Base-by-base conservation (phyloP, 148 eudicot species). In the Hydrangea macrophylla region DNA sequence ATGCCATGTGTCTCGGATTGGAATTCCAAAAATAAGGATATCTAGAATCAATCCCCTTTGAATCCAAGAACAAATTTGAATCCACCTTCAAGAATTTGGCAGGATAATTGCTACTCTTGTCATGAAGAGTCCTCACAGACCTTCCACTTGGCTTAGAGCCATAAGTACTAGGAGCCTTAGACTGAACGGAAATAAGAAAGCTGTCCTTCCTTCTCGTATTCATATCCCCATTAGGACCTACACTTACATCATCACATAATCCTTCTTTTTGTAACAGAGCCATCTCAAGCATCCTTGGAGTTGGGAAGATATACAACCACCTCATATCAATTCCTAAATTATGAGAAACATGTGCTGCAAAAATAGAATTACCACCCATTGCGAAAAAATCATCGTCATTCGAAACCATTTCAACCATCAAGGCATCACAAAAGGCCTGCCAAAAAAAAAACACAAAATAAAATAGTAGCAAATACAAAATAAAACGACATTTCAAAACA, bases 301-400 rank as follows among this genome's bases (percentile, higher is more conserved):
- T 93, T 51, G 92, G 92, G 68, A 76, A 90, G 72, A 82, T 67
- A 69, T 93, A 90, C 2, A 93, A 69, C 69, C 83, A 56, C 71
- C 86, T 88, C 96, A 93, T 93, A 71, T 90, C 84, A 65, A 88
- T 82, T 69, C 90, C 95, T 74, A 93, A 63, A 30, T 83, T 85
- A 74, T 90, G 78, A 67, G 92, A 85, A 73, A 72, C 82, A 79
- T 88, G 90, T 55, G 98, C 98, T 30, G 95, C 94, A 60, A 85
- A 62, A 24, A 93, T 55, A 55, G 98, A 93, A 81, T 85, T 86
- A 73, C 98, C 95, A 65, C 98, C 98, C 69, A 93, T 67, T 39
- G 54, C 77, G 73, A 93, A 93, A 68, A 93, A 93, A 62, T 93
- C 85, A 68, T 86, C 90, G 82, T 88, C 77, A 33, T 58, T 58